Evolutionary conservation across 495 filamentous ascomycete genomes (phyloP).

Genomic region (Penicillium nucicola): DNA sequence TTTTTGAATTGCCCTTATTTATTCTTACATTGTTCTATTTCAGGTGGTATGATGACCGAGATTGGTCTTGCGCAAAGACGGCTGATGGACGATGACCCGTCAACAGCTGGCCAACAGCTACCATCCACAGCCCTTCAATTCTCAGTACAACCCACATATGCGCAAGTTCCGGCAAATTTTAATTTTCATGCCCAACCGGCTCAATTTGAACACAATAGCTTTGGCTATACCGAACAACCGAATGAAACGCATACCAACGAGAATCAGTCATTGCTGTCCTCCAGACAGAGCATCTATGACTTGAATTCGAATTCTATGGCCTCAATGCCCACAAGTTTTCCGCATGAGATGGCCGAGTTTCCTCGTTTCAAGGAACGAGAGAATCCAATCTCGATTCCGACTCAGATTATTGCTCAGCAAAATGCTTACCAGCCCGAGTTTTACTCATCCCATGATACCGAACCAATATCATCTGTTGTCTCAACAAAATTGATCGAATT

Average conservation of each 20-base stretch:
- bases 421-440: constrained; percentile 24
- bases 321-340: background rate
- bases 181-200: constrained; percentile 2
- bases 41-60: constrained; percentile 39
- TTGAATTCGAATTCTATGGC: background rate
- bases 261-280: constrained; percentile 9
- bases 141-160: constrained; percentile 15
- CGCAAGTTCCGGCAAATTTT: constrained; percentile 10
- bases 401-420: constrained; percentile 15
- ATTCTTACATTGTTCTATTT: background rate
- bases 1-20: background rate
- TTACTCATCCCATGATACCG: constrained; percentile 40
- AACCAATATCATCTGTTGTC: constrained; percentile 36
- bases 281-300: background rate
- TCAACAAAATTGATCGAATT: constrained; percentile 20
- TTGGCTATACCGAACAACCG: background rate
- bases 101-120: constrained; percentile 13
- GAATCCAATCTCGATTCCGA: constrained; percentile 3
- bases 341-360: constrained; percentile 1
- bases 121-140: constrained; percentile 15
- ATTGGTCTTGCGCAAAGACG: constrained; percentile 36
- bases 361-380: constrained; percentile 4
- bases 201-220: background rate
- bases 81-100: constrained; percentile 32
- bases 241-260: background rate